Base-by-base conservation (phyloP, 192 early-diverging fungal species). In the Coemansia sp. region DNA sequence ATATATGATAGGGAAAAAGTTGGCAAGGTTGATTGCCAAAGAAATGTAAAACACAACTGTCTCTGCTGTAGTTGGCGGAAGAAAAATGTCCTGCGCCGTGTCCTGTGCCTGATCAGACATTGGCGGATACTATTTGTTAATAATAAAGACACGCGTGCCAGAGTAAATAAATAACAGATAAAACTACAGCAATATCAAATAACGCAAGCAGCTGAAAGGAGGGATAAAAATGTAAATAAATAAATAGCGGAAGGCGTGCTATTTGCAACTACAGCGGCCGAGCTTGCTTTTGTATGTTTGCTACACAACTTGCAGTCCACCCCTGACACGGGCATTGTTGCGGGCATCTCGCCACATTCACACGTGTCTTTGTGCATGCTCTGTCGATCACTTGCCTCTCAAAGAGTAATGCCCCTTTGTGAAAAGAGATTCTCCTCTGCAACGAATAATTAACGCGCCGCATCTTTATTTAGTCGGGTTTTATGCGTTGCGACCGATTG, bases 21-120 rank as follows among this genome's bases (percentile, higher is more conserved):
- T 69, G 4, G 66, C 59, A 2, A 74, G 62, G 52, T 68, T 69
- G 23, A 74, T 28, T 8, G 34, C 72, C 2, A 74, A 53, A 10
- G 72, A 69, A 17, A 68, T 37, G 46, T 46, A 74, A 12, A 74
- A 74, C 11, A 68, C 55, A 9, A 60, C 19, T 5, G 72, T 74
- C 66, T 74, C 72, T 51, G 62, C 53, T 8, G 42, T 65, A 28
- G 72, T 69, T 51, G 72, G 72, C 38, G 59, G 66, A 15, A 57
- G 22, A 36, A 74, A 74, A 19, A 74, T 68, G 40, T 51, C 52
- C 58, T 74, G 58, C 4, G 72, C 72, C 42, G 72, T 74, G 34
- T 62, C 60, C 19, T 57, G 51, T 5, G 44, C 49, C 47, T 69
- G 60, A 25, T 62, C 38, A 3, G 31, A 22, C 67, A 69, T 69